Evolutionary conservation across 2,329 filamentous ascomycete genomes (phyloP).

Genomic region (Pseudocercospora pini-densiflorae): DNA sequence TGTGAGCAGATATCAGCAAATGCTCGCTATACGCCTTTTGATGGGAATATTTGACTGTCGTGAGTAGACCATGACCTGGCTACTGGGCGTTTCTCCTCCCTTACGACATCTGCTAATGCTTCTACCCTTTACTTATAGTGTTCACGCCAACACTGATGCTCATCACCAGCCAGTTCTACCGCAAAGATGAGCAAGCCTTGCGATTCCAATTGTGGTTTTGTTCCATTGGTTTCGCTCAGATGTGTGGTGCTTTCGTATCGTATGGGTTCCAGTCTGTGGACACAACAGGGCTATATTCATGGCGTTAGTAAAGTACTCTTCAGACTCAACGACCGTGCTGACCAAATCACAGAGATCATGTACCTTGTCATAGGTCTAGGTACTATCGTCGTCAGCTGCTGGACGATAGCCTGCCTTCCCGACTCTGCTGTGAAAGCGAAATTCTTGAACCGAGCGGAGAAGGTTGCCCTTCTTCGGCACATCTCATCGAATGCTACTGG

Average conservation of each 20-base stretch:
- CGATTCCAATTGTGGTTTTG: constrained; percentile 19
- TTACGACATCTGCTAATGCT: too few relatives aligned
- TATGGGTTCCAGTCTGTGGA: constrained; percentile 58
- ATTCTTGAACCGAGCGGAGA: constrained; percentile 39
- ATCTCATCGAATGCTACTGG: constrained; percentile 50
- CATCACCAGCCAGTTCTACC: constrained; percentile 53
- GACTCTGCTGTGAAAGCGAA: constrained; percentile 15
- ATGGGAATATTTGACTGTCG: not conserved
- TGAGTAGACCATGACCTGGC: too few relatives aligned
- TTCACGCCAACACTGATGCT: constrained; percentile 29
- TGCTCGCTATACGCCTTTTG: constrained; percentile 49
- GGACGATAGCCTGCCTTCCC: constrained; percentile 44
- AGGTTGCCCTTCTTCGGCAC: constrained; percentile 52
- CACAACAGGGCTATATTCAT: not conserved
- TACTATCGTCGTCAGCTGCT: constrained; percentile 44
- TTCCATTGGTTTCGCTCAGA: constrained; percentile 17
- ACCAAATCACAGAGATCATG: constrained; percentile 55
- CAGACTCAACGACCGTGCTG: constrained; percentile 58
- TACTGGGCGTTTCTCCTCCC: too few relatives aligned
- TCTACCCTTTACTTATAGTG: too few relatives aligned
- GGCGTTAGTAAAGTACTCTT: not conserved
- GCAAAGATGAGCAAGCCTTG: constrained; percentile 58
- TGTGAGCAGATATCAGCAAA: constrained; percentile 61
- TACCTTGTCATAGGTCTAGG: constrained; percentile 52
- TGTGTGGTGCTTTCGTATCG: constrained; percentile 18